Conservation (phyloP, 768 basidiomycete species). For the Auriscalpium microsporum region DNA sequence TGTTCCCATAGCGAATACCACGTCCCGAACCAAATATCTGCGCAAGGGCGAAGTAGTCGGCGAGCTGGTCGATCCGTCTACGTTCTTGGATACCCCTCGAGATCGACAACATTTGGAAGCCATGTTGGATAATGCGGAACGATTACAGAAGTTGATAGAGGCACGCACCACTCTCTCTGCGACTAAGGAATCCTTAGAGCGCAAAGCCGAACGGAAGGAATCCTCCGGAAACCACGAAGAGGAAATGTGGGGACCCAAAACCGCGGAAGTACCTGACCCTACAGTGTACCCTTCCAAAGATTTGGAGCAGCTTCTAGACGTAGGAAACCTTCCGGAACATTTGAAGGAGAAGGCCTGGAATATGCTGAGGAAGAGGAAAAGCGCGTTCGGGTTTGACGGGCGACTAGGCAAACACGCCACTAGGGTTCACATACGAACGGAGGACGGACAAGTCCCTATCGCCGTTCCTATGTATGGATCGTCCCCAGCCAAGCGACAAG, state of each 20-base stretch:
- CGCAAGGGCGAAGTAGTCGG: background rate
- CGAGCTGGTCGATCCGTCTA: background rate
- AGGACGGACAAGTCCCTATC: background rate
- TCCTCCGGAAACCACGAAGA: background rate
- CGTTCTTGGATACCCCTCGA: background rate
- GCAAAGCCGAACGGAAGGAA: background rate
- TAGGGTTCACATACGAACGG: background rate
- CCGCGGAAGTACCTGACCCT: conserved; percentile 13
- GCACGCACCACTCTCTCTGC: too few species aligned
- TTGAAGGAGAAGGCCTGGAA: conserved; percentile 1
- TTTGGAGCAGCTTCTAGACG: background rate
- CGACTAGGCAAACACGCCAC: conserved; percentile 14
- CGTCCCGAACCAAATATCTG: background rate
- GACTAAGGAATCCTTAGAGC: too few species aligned
- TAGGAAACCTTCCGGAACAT: background rate
- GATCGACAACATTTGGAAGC: background rate
- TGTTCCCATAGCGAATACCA: background rate
- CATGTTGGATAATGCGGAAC: background rate
- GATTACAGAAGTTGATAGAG: too few species aligned
- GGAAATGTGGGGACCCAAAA: conserved; percentile 26
- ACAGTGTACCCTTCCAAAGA: conserved; percentile 8
- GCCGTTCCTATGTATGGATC: conserved; percentile 5
- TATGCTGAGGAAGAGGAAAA: background rate
- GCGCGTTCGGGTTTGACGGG: conserved; percentile 19
- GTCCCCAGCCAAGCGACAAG: conserved; percentile 4